Evolutionary conservation across 2,329 filamentous ascomycete genomes (phyloP).

Genomic region (Fusarium subtropicale): DNA sequence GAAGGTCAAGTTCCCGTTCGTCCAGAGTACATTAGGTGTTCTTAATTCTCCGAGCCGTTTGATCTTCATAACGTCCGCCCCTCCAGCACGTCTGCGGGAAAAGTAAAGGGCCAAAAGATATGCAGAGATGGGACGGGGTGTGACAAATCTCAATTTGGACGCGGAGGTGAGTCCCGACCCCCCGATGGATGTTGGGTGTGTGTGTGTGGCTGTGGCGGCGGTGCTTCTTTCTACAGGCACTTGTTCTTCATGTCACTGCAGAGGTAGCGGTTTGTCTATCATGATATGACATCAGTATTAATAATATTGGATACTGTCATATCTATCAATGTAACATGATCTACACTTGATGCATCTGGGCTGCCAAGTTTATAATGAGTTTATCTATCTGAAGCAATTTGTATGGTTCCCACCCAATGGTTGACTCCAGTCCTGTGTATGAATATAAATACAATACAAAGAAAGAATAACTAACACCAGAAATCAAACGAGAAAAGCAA

Average conservation of each 20-base stretch:
- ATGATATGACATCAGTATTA: neutral
- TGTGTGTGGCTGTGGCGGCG: neutral
- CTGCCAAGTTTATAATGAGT: neutral
- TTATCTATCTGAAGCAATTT: neutral
- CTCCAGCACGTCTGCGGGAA: neutral
- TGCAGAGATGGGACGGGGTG: neutral
- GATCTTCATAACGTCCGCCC: constrained; percentile 7
- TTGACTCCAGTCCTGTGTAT: neutral
- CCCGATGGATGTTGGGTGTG: neutral
- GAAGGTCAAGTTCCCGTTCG: neutral
- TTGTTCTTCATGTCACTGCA: neutral
- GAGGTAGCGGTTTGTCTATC: neutral
- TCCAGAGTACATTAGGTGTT: neutral
- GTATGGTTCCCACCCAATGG: neutral
- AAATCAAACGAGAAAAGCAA: neutral
- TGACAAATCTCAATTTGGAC: neutral
- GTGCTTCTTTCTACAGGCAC: neutral
- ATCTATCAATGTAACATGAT: neutral
- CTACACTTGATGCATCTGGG: neutral
- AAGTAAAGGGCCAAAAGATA: neutral
- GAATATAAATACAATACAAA: constrained; percentile 8
- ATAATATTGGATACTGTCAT: neutral
- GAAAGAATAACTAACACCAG: neutral
- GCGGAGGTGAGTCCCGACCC: neutral
- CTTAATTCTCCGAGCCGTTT: constrained; percentile 13